These are phyloP conservation scores for Yamadazyma jaroonii DNA, from an alignment of 1,139 yeast species.

Conservation along the genomic window DNA sequence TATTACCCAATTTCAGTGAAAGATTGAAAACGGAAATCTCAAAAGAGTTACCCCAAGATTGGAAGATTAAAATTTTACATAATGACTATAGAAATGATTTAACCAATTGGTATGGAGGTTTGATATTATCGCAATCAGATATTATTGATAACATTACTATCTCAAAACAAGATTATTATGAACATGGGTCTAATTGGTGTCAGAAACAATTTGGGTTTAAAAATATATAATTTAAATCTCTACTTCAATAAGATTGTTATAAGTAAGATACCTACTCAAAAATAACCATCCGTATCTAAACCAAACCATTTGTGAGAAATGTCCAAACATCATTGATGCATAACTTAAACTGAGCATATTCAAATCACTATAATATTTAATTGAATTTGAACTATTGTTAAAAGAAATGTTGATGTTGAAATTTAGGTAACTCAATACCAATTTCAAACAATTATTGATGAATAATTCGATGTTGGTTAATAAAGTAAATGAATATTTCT, in stretches of 20 bases:
- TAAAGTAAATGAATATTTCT: slow-evolving; percentile 52
- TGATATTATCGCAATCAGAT: slow-evolving; percentile 50
- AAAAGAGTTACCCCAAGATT: slow-evolving; percentile 64
- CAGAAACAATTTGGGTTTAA: slow-evolving; percentile 72
- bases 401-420: slow-evolving; percentile 42
- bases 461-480: slow-evolving; percentile 46
- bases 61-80: slow-evolving; percentile 31
- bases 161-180: slow-evolving; percentile 76
- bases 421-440: slow-evolving; percentile 31
- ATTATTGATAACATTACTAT: slow-evolving; percentile 57
- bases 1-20: slow-evolving; percentile 62
- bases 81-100: slow-evolving; percentile 22
- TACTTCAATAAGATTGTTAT: slow-evolving; percentile 58
- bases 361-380: slow-evolving; percentile 51
- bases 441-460: slow-evolving; percentile 30
- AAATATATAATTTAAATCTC: slow-evolving; percentile 19
- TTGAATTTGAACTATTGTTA: slow-evolving; percentile 22
- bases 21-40: slow-evolving; percentile 61
- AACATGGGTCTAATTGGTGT: slow-evolving; percentile 82
- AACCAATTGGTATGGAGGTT: slow-evolving; percentile 43
- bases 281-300: slow-evolving; percentile 87
- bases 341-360: slow-evolving; percentile 58
- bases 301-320: slow-evolving; percentile 93
- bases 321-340: slow-evolving; percentile 81
- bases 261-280: slow-evolving; percentile 70